Evolutionary conservation across 2,329 filamentous ascomycete species (phyloP), one percentile per base, ranked within the genome.

Genomic region (Colletotrichum incanum): DNA sequence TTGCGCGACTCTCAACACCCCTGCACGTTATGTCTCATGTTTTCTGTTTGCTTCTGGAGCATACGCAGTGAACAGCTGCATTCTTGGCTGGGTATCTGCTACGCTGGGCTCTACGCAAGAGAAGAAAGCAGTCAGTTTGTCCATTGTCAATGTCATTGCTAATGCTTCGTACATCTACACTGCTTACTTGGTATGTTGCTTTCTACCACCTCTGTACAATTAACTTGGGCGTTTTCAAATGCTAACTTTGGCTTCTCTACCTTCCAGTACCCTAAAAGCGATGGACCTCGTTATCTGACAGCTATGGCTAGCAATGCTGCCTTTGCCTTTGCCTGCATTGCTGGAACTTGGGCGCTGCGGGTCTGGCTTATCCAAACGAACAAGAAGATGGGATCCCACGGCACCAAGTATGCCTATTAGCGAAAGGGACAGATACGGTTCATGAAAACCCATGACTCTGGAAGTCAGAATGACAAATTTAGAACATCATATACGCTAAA

Each of bases 141-240:
- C 80, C 5, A 82, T 86, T 41, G 84, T 86, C 39, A 86, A 84
- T 37, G 83, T 84, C 0, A 72, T 84, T 11, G 82, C 82, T 37
- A 86, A 85, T 50, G 82, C 81, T 0, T 83, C 81, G 0, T 85
- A 85, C 72, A 82, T 86, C 28, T 86, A 84, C 79, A 85, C 84
- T 1, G 82, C 84, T 0, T 86, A 86, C 66, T 75, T 86, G 6
- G 54, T 56, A 56, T 37, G 54, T 39, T 3, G 11, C 11, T 7
- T 6, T 16, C 6, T 23, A 3, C 28, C 2, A 1, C 14, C 11
- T 1, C 16, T 16, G 11, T 7, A 18, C 45, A 2, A 9, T 23
- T n/a, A 2, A 9, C 9, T 23, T 12, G 20, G 8, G 1, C 20
- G 7, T 23, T 23, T 9, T 23, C n/a, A 23, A 11, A 47, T 23